Evolutionary conservation across 2,329 filamentous ascomycete genomes (phyloP), one percentile per base, ranked within the genome.

Genomic region (Teratosphaeria gauchensis): DNA sequence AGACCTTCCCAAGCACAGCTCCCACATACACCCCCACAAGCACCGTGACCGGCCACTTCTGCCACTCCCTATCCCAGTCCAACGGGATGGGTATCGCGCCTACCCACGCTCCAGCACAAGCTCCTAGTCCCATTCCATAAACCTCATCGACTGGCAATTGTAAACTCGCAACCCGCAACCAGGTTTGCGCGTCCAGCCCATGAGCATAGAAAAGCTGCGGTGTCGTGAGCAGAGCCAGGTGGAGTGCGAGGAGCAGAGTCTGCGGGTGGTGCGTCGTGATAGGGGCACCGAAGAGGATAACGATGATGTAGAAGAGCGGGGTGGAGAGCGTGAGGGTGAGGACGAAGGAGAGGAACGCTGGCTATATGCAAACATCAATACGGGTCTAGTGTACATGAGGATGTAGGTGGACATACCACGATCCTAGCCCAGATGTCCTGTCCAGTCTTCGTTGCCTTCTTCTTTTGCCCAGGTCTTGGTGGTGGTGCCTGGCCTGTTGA

Each of bases 61-160:
- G 94, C 94, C 94, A 99, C 66, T 95, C 91, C n/a, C 94, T 85
- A 73, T 99, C 94, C 92, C 92, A 97, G 73, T 99, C 94, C 65
- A 99, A 78, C 1, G 94, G 94, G 66, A 99, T 97, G 0, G 95
- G 94, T 56, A 97, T 84, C 7, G 94, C 94, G 3, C 94, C 94
- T 51, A 96, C 76, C 94, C 94, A 97, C 48, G 90, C 90, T 5
- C 94, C 94, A 1, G 92, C 68, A 30, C 87, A 77, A 0, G 85
- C 85, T 4, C 94, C 94, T n/a, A 92, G 73, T 9, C 90, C 80
- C 1, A 84, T 90, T 2, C 91, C 92, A 75, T 90, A 94, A 0
- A 89, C 84, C 70, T 92, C 88, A 73, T 97, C 94, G 24, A 94
- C 77, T 0, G 92, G 90, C 19, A 86, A 77, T 54, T 84, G 79